These are phyloP conservation scores for Geum urbanum DNA, from an alignment of 306 rosid species.

Conservation along the genomic window DNA sequence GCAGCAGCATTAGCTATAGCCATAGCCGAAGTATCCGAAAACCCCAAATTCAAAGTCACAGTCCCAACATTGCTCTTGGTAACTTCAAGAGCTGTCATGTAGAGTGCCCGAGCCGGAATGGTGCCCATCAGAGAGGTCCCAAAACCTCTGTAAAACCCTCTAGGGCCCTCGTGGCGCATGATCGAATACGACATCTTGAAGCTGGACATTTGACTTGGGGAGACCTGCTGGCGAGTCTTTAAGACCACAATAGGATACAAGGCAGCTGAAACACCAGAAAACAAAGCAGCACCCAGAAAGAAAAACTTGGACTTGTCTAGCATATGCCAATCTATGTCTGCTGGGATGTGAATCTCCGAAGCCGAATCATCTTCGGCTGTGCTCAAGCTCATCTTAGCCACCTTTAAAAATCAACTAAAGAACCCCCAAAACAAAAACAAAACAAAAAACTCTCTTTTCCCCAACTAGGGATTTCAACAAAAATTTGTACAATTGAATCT, in stretches of 20 bases:
- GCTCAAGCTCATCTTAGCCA: constrained; percentile 80
- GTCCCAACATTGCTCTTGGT: constrained; percentile 80
- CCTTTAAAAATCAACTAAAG: constrained; percentile 22
- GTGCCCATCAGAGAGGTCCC: constrained; percentile 94
- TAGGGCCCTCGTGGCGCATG: constrained; percentile 62
- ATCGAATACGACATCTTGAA: constrained; percentile 60
- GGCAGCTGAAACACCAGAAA: constrained; percentile 80
- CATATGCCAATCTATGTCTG: constrained; percentile 96
- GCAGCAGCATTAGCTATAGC: constrained; percentile 79
- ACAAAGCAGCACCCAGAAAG: constrained; percentile 88
- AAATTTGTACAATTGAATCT: not conserved
- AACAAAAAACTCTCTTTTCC: constrained; percentile 5
- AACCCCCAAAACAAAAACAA: not conserved
- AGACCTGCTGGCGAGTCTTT: constrained; percentile 85
- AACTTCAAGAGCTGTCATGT: constrained; percentile 81
- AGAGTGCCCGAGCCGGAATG: constrained; percentile 87
- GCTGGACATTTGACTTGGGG: constrained; percentile 54
- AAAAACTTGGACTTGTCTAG: constrained; percentile 86
- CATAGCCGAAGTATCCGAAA: constrained; percentile 66
- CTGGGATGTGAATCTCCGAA: constrained; percentile 74
- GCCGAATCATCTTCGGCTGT: constrained; percentile 67
- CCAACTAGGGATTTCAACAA: constrained; percentile 14
- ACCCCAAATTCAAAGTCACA: constrained; percentile 53
- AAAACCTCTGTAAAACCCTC: constrained; percentile 91
- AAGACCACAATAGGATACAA: constrained; percentile 80